Base-by-base conservation (phyloP, 345 rosid genomes). In the Eutrema japonicum region DNA sequence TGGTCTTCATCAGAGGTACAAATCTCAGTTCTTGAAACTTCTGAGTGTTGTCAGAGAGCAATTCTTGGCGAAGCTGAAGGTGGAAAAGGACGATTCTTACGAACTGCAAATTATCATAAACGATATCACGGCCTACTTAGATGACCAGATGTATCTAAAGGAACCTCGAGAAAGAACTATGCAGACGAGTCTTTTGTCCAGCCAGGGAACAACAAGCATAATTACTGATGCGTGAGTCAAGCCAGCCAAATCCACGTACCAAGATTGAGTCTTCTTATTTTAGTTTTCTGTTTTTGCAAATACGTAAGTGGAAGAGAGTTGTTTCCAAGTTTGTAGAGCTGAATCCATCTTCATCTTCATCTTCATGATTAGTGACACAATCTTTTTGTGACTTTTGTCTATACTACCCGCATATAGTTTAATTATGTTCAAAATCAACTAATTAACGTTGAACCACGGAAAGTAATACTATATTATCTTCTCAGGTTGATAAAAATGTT, bases 141-240 rank as follows among this genome's bases (percentile, higher is more conserved):
- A 87, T 62, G 97, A 87, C 70, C 66, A 56, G 6, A 79, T 63
- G 56, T 95, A 84, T 79, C 84, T 80, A 16, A 52, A 72, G 70
- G 91, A 87, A 54, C 99, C 98, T 11, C 91, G 80, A 75, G 96
- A 89, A 59, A 80, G 89, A 70, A 68, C 75, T 42, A 40, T 93
- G 80, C 71, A 79, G 79, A 59, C 56, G 10, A 22, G 79, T 60
- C 38, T 69, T 74, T 75, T 83, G 51, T 92, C 96, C 2, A 6
- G 2, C 96, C 2, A 6, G 2, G 64, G 47, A 36, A 79, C 5
- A 6, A 69, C 18, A 78, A 78, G 63, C 56, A 70, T 71, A 72
- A 59, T 58, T 58, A 67, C 55, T 12, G 4, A 61, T 61, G 45
- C 12, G 46, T 11, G 13, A 41, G 46, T 22, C 6, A 16, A 18